These are phyloP conservation scores for Exophiala bonariae DNA, from an alignment of 2,329 filamentous ascomycete species.

Conservation along the genomic window DNA sequence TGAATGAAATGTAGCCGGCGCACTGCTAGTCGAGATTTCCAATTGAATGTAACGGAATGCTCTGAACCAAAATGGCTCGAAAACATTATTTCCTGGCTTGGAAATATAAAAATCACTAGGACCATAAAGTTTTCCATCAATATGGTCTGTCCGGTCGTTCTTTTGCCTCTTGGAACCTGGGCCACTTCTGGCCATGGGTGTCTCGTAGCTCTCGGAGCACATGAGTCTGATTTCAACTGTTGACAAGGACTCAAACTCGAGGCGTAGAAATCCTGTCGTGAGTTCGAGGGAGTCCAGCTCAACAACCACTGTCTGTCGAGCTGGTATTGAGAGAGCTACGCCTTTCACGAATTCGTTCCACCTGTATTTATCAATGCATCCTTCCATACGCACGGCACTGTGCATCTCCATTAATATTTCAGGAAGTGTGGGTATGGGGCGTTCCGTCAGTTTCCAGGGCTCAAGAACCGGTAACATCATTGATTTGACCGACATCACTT, in stretches of 20 bases:
- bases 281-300: not conserved
- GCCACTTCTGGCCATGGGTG: conserved; percentile 21
- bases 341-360: not conserved
- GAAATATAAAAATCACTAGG: not conserved
- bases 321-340: not conserved
- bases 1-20: conserved; percentile 28
- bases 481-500: conserved; percentile 18
- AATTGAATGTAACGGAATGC: conserved; percentile 39
- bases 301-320: not conserved
- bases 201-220: conserved; percentile 37
- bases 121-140: not conserved
- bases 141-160: not conserved
- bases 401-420: not conserved
- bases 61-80: conserved; percentile 44
- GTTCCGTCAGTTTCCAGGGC: not conserved
- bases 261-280: conserved; percentile 17
- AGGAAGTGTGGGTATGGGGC: not conserved
- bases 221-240: conserved; percentile 29
- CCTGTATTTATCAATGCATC: not conserved
- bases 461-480: conserved; percentile 22
- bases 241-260: conserved; percentile 11
- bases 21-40: conserved; percentile 29
- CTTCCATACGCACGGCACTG: not conserved
- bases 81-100: conserved; percentile 13
- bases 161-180: conserved; percentile 3